These are phyloP conservation scores for Murraya koenigii DNA, from an alignment of 345 rosid genomes.

Conservation along the genomic window DNA sequence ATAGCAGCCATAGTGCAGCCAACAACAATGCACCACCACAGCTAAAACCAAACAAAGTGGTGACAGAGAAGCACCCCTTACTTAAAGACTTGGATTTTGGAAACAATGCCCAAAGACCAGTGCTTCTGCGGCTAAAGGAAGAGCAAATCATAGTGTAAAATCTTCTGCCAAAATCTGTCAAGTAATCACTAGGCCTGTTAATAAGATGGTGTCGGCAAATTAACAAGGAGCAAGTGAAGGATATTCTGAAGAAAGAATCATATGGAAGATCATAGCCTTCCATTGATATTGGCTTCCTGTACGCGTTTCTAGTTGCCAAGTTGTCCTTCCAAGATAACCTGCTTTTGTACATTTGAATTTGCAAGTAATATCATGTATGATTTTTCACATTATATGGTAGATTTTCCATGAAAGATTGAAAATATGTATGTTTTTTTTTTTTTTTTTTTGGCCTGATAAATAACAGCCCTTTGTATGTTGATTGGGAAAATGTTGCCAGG, in stretches of 20 bases:
- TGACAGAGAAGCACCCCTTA: constrained; percentile 31
- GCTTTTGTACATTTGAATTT: constrained; percentile 18
- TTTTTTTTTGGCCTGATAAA: background rate
- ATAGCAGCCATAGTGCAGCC: constrained; percentile 42
- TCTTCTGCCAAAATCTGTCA: background rate
- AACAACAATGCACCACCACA: constrained; percentile 20
- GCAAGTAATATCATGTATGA: constrained; percentile 20
- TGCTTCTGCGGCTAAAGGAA: constrained; percentile 65
- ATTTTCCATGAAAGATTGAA: background rate
- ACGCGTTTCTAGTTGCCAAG: constrained; percentile 1
- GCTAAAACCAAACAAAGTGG: constrained; percentile 27
- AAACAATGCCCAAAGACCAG: constrained; percentile 52
- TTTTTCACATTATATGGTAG: background rate
- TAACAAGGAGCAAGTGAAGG: constrained; percentile 13
- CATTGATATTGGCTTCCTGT: background rate
- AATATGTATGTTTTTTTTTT: background rate
- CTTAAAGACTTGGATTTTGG: constrained; percentile 45
- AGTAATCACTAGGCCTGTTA: background rate
- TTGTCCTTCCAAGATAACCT: constrained; percentile 1
- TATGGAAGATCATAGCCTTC: background rate
- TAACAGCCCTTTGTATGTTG: background rate
- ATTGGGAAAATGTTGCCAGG: background rate
- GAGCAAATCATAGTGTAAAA: constrained; percentile 55
- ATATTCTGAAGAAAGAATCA: constrained; percentile 1
- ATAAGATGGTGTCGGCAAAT: constrained; percentile 9